Evolutionary conservation across 805 yeast species (phyloP), one percentile per base, ranked within the genome.

Genomic region (Pichia californica): DNA sequence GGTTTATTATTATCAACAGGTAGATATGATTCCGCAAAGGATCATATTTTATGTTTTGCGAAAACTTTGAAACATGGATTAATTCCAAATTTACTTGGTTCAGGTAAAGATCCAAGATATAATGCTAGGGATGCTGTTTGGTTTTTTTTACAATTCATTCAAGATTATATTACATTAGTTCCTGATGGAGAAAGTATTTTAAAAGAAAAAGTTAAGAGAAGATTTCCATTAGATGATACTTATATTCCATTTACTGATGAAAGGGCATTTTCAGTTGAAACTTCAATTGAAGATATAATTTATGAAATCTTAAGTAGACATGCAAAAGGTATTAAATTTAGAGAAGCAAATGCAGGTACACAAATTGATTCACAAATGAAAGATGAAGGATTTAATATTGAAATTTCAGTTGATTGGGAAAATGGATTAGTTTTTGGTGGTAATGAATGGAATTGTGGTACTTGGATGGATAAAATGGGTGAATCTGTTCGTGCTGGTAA

Each of bases 401-500:
- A 77, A 50, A 74, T 89, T 2, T 55, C 65, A 45, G 88, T 89
- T 36, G 97, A 91, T 60, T 91, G 97, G 97, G 56, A 68, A 0
- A 88, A 85, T 11, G 99, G 99, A 1, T 66, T 93, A 26, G 68
- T 89, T 4, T 83, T 79, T 61, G 99, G 98, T 36, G 98, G 99
- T 2, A 85, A 86, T 38, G 95, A 85, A 62, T 77, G 66, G 61
- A 91, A 91, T 59, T 91, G 99, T 68, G 99, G 99, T 19, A 93
- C 99, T 0, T 91, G 99, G 99, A 91, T 89, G 96, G 99, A 91
- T 65, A 91, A 91, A 66, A 91, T 91, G 98, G 99, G 99, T 21
- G 98, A 93, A 66, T 85, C 95, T 56, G 79, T 63, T 29, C 71
- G 65, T 44, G 96, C 98, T 0, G 82, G 83, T 1, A 81, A 79